These are phyloP conservation scores for Simplicillium sp. DNA, from an alignment of 2,329 filamentous ascomycete species.

Conservation along the genomic window DNA sequence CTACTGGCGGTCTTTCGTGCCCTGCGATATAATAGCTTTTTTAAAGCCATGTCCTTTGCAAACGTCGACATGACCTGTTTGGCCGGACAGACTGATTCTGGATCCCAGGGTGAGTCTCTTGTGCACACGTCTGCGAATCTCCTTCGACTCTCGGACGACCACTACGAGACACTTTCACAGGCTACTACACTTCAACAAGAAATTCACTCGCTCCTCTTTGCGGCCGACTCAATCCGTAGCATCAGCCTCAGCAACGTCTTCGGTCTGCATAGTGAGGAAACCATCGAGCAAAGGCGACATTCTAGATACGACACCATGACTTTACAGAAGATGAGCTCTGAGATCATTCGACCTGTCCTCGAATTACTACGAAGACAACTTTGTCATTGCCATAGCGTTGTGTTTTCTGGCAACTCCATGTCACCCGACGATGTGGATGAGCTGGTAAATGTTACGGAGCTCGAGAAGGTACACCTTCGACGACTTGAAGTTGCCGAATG, in stretches of 20 bases:
- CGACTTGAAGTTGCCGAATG: slow-evolving; percentile 42
- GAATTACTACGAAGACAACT: slow-evolving; percentile 37
- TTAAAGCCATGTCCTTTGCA: slow-evolving; percentile 46
- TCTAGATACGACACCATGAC: slow-evolving; percentile 11
- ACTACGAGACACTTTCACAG: slow-evolving; percentile 37
- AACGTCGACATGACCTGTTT: slow-evolving; percentile 38
- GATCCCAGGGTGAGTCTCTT: slow-evolving; percentile 33
- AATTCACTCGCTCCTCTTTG: slow-evolving; percentile 44
- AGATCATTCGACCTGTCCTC: slow-evolving; percentile 38
- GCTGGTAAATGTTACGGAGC: slow-evolving; percentile 30
- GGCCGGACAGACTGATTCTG: slow-evolving; percentile 30
- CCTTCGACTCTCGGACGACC: slow-evolving; percentile 35
- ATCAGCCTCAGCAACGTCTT: slow-evolving; percentile 40
- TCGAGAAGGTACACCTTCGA: slow-evolving; percentile 29
- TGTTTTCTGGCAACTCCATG: slow-evolving; percentile 39
- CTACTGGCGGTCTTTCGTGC: slow-evolving; percentile 47
- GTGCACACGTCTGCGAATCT: slow-evolving; percentile 44
- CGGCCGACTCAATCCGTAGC: slow-evolving; percentile 43
- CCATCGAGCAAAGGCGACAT: slow-evolving; percentile 11
- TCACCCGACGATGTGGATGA: slow-evolving; percentile 37
- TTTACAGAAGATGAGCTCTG: slow-evolving; percentile 19
- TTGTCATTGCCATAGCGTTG: slow-evolving; percentile 40
- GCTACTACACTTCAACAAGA: slow-evolving; percentile 45
- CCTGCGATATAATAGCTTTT: slow-evolving; percentile 49
- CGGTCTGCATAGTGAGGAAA: slow-evolving; percentile 15